These are phyloP conservation scores for Carnegiea gigantea DNA, from an alignment of 179 eudicot species.

Conservation along the genomic window DNA sequence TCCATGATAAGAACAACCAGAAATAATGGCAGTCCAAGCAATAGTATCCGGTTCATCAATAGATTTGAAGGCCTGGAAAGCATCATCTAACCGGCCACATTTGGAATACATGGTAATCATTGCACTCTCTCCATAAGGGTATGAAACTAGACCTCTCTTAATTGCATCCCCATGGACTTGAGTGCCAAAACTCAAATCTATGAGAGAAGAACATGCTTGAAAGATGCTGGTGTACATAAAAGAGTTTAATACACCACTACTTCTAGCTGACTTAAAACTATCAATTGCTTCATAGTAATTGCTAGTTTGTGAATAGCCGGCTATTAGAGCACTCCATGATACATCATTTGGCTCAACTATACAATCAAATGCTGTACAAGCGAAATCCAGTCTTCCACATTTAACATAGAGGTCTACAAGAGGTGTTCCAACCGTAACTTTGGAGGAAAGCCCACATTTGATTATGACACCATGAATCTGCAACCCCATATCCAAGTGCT, in stretches of 20 bases:
- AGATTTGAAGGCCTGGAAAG: conserved; percentile 32
- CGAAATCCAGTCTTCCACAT: conserved; percentile 33
- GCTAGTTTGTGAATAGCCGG: conserved; percentile 36
- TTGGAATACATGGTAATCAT: conserved; percentile 47
- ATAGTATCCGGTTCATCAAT: conserved; percentile 32
- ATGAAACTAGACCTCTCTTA: conserved; percentile 36
- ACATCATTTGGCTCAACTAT: conserved; percentile 39
- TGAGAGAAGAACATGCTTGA: conserved; percentile 35
- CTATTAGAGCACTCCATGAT: conserved; percentile 43
- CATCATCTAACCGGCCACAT: conserved; percentile 38
- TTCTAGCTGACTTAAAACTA: conserved; percentile 31
- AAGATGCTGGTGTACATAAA: conserved; percentile 40
- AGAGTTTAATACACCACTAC: conserved; percentile 27
- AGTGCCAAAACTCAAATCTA: conserved; percentile 34
- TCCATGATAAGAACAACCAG: conserved; percentile 45
- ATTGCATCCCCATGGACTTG: conserved; percentile 46
- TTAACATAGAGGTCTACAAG: conserved; percentile 43
- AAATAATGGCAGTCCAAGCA: conserved; percentile 45
- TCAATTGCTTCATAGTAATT: conserved; percentile 28
- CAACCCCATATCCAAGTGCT: conserved; percentile 28
- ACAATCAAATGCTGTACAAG: conserved; percentile 26
- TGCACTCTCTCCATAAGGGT: conserved; percentile 38
- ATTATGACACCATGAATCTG: conserved; percentile 35
- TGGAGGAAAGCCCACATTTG: conserved; percentile 28
- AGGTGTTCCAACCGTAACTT: conserved; percentile 42